A percentile compares a stretch with the other conserved stretches of the same genome.
These are phyloP conservation scores for Hondaea fermentalgiana DNA, from an alignment of 108 stramenopile species.

Conservation along the genomic window DNA sequence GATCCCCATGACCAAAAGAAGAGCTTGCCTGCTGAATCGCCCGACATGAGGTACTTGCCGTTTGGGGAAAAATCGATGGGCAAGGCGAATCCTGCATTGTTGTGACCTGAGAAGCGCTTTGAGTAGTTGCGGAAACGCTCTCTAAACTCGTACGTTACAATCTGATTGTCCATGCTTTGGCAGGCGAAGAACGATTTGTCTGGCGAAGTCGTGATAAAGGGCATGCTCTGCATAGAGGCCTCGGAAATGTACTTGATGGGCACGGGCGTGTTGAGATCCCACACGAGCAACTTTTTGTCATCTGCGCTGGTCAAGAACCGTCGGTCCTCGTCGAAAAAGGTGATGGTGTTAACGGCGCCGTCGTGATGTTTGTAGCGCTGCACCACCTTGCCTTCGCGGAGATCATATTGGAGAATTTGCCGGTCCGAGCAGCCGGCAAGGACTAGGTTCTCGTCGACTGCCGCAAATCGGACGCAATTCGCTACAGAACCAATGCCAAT, in stretches of 20 bases:
- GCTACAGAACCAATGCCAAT: conserved; percentile 77
- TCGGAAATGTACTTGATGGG: conserved; percentile 98
- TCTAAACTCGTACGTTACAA: conserved; percentile 74
- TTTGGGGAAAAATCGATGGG: conserved; percentile 81
- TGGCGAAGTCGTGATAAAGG: conserved; percentile 77
- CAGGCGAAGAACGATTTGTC: conserved; percentile 63
- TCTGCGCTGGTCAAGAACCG: conserved; percentile 88
- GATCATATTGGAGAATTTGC: conserved; percentile 80
- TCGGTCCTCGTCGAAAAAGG: conserved; percentile 82
- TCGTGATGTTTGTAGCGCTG: conserved; percentile 99
- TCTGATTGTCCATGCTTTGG: conserved; percentile 89
- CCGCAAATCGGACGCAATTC: conserved; percentile 83
- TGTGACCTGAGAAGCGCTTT: conserved; percentile 87
- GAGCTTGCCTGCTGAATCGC: conserved; percentile 85
- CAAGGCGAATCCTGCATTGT: conserved; percentile 91
- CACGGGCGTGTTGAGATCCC: conserved; percentile 98
- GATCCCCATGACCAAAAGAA: conserved; percentile 94
- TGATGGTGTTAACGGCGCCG: conserved; percentile 86
- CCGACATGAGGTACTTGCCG: conserved; percentile 83
- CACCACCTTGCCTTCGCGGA: conserved; percentile 67
- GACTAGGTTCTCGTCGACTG: conserved; percentile 85
- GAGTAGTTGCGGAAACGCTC: conserved; percentile 73
- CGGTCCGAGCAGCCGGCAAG: conserved; percentile 91
- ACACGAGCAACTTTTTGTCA: conserved; percentile 94
- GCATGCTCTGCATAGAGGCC: conserved; percentile 97